Base-by-base conservation (phyloP, 2,329 filamentous ascomycete species). In the Ophiocordyceps camponoti-rufipedis region DNA sequence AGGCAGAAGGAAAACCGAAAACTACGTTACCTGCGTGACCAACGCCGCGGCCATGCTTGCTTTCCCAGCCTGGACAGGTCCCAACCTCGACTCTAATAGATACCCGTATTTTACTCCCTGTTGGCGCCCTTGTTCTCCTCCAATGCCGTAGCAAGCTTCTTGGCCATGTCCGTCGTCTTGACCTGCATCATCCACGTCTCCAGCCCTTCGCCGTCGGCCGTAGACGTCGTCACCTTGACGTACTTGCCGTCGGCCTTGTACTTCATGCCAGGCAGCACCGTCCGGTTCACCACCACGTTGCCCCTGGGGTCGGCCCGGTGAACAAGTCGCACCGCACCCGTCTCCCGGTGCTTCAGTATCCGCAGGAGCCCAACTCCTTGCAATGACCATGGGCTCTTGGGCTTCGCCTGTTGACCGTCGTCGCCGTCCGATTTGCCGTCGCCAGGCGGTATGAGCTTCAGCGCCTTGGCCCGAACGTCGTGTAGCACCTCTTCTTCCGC, bases 291-390 rank as follows among this genome's bases (percentile, higher is more conserved):
- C 4, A 82, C 72, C 42, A 89, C 68, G 38, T 81, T 74, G 14
- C 85, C 85, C 50, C 78, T 73, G 0, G 84, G 83, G 51, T 87
- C 82, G n/a, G 76, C 75, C 44, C 85, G 77, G 49, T 88, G 64
- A 18, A 93, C 63, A 42, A 91, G 65, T 39, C 85, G 76, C 4
- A 79, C 72, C 28, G 72, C 69, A 18, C 74, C 75, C 0, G 78
- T 84, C 14, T 71, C 69, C 58, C 84, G 82, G 64, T 89, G 73
- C 61, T 82, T 81, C 49, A 93, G 67, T 13, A 94, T 58, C 38
- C 82, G 79, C 45, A 88, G 64, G 11, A 75, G 72, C 0, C 86
- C 86, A 8, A 85, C 66, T 41, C 85, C 85, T 58, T 81, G 75
- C 1, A 72, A 77, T 29, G 70, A 65, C 83, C 83, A 93, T 2